Evolutionary conservation across 495 filamentous ascomycete species (phyloP).

Genomic region (Penicillium malachiteum): DNA sequence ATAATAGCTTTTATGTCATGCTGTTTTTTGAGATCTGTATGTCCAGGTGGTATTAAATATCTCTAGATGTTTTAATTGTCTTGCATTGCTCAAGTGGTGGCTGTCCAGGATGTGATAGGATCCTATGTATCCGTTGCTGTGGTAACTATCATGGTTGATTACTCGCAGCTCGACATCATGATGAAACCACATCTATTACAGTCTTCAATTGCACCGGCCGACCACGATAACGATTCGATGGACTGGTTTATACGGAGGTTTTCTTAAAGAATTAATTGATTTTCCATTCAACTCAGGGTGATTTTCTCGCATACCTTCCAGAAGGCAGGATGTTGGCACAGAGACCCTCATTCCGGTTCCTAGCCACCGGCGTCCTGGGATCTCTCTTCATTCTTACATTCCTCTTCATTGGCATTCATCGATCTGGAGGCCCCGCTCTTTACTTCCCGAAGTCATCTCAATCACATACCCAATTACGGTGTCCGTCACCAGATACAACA

Average conservation of each 20-base stretch:
- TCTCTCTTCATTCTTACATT: slow-evolving; percentile 33
- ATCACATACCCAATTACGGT: background rate
- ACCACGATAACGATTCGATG: background rate
- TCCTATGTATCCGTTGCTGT: no score
- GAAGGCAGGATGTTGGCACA: slow-evolving; percentile 22
- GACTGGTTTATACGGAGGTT: background rate
- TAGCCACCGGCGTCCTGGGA: slow-evolving; percentile 30
- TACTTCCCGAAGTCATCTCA: slow-evolving; percentile 24
- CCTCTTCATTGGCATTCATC: slow-evolving; percentile 22
- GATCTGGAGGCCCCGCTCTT: slow-evolving; percentile 16
- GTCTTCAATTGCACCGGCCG: background rate
- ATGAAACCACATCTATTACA: background rate
- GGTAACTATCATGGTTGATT: slow-evolving; percentile 21
- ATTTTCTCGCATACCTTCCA: background rate
- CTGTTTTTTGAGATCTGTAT: background rate
- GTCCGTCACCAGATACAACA: background rate
- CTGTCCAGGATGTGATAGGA: no score
- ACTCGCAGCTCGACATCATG: background rate
- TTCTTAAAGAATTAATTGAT: no score
- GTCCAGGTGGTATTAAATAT: background rate
- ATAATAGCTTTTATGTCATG: background rate
- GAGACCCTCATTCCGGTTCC: slow-evolving; percentile 32
- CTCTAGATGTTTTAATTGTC: no score
- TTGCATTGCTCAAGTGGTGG: background rate
- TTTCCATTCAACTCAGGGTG: background rate